phyloP scores from a whole-genome alignment of 129 eudicot genomes.

The Smallanthus sonchifolius region DNA sequence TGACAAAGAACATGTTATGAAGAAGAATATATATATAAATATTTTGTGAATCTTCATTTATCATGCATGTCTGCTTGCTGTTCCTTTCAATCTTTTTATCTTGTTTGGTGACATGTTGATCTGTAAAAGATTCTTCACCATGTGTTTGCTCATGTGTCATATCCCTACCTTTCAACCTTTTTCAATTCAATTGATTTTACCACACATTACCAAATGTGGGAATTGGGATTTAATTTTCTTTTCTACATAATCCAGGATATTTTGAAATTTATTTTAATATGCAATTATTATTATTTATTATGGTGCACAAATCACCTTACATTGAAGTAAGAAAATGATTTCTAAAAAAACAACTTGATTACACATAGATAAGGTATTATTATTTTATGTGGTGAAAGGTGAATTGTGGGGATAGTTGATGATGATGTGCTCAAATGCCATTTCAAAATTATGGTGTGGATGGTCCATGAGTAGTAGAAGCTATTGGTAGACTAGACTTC shows the following conservation, averaged over 20 bases:
- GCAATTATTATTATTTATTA: neutral
- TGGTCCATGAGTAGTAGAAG: neutral
- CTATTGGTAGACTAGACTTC: neutral
- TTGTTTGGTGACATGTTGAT: conserved; percentile 25
- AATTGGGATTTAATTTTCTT: neutral
- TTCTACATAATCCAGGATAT: neutral
- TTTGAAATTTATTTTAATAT: neutral
- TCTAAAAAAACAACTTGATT: neutral
- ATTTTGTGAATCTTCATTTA: conserved; percentile 20
- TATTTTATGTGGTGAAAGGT: neutral
- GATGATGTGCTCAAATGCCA: neutral
- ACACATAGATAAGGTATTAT: neutral
- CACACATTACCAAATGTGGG: neutral
- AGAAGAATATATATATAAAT: conserved; percentile 6
- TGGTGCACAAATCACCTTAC: too few species aligned
- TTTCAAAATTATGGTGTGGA: neutral
- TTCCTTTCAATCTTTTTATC: conserved; percentile 4
- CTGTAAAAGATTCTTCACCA: conserved; percentile 39
- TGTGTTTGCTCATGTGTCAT: conserved; percentile 22
- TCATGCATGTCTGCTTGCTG: conserved; percentile 1
- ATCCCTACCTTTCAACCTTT: neutral
- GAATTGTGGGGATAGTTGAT: neutral
- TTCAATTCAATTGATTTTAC: neutral
- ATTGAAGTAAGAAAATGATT: neutral
- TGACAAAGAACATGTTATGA: conserved; percentile 23